These are phyloP conservation scores for Suillus ampliporus DNA, from an alignment of 768 basidiomycete genomes.

Conservation along the genomic window DNA sequence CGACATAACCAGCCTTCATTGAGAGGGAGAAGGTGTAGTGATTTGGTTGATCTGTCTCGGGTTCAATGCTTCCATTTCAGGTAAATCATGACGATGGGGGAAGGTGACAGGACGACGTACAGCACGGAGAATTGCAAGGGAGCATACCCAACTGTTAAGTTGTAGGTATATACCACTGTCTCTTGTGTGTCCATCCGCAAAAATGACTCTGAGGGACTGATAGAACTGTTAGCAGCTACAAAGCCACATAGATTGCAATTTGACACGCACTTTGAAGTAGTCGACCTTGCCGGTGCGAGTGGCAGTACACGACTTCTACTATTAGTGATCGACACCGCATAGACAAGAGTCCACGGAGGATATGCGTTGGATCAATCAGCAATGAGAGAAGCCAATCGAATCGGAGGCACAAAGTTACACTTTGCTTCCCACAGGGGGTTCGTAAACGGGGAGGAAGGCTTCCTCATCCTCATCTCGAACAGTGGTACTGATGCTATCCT, in stretches of 20 bases:
- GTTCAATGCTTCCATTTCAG: conserved; percentile 31
- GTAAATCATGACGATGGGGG: conserved; percentile 35
- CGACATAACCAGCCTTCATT: conserved; percentile 58
- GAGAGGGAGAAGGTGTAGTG: conserved; percentile 59
- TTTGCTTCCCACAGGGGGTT: conserved; percentile 13
- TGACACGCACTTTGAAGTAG: conserved; percentile 19
- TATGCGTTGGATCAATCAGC: conserved; percentile 15
- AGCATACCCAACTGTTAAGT: conserved; percentile 47
- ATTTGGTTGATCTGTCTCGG: conserved; percentile 29
- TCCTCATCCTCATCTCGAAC: conserved; percentile 17
- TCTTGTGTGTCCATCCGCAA: conserved; percentile 30
- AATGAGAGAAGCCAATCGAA: conserved; percentile 7
- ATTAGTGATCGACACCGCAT: conserved; percentile 6
- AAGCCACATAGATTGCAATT: neutral
- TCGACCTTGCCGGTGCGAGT: conserved; percentile 13
- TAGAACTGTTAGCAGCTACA: conserved; percentile 15
- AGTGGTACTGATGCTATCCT: conserved; percentile 17
- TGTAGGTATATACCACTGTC: conserved; percentile 50
- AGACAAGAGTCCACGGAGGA: neutral
- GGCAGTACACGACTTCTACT: conserved; percentile 18
- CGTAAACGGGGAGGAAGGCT: conserved; percentile 28
- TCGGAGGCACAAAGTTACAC: conserved; percentile 15
- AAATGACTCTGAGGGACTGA: conserved; percentile 28
- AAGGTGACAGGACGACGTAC: conserved; percentile 39
- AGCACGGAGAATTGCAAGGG: conserved; percentile 56